Evolutionary conservation across 1,284 basidiomycete species (phyloP), one percentile per base, ranked within the genome.

Genomic region (Rhodotorula sp.): DNA sequence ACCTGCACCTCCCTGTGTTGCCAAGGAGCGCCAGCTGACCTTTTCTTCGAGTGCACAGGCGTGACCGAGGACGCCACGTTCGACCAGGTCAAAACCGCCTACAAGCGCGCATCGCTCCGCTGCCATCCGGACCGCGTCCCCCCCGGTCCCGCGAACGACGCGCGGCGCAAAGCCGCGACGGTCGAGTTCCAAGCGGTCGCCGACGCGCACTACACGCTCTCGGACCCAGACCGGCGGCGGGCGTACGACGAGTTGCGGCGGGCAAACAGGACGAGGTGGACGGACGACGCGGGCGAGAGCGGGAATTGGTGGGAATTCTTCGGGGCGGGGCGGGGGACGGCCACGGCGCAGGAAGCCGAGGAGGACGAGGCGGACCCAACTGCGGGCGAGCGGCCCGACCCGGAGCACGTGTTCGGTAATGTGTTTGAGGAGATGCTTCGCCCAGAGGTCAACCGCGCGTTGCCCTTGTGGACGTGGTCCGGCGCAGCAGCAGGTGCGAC

Each of bases 141-240:
- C 10, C 29, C 65, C 34, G 71, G 69, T 1, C 56, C 71, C 1
- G 54, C 41, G 8, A 65, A 68, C 56, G 76, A 77, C 19, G 48
- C 56, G 3, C 60, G 64, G 10, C 71, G 74, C 10, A 70, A 65
- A 22, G 50, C 50, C 34, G 76, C 76, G 21, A 77, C 76, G 7
- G 53, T 61, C 77, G 64, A 83, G 78, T 62, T 81, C 76, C 76
- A 81, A 76, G 71, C 81, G 78, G 74, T 97, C 71, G 93, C 95
- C 62, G 94, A 98, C 83, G 95, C 95, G 19, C 97, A 97, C 84
- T 98, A 94, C 81, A 91, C 97, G 15, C 87, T 98, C 37, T 95
- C 92, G 1, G 76, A 86, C 82, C 67, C 86, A 87, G 22, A 83
- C 82, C 80, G 81, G 1, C 80, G 82, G 59, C 78, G 77, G 21